Evolutionary conservation across 345 rosid species (phyloP).

Genomic region (Diplotaxis tenuifolia): DNA sequence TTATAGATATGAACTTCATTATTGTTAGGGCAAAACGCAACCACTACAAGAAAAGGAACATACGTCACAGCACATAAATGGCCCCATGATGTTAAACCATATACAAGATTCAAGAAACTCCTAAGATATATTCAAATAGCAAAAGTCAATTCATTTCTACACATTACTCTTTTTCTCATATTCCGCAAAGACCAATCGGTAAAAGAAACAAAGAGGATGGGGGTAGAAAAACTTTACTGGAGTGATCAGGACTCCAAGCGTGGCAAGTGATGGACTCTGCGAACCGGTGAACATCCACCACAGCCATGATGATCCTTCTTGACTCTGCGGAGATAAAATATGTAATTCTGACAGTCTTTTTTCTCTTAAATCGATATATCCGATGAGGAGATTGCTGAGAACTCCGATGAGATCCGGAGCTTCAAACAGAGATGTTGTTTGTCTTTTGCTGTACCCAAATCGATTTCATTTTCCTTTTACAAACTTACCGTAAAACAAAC

Average conservation of each 20-base stretch:
- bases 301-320: constrained; percentile 57
- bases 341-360: constrained; percentile 6
- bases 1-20: constrained; percentile 91
- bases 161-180: not conserved
- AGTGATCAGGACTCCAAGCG: constrained; percentile 93
- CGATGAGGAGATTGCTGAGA: constrained; percentile 16
- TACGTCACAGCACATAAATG: not conserved
- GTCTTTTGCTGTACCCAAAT: constrained; percentile 21
- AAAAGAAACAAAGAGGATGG: not conserved
- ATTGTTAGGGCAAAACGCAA: constrained; percentile 89
- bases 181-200: not conserved
- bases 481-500: too few species aligned
- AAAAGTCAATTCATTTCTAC: not conserved
- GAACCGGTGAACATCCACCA: constrained; percentile 67
- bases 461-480: not conserved
- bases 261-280: constrained; percentile 90
- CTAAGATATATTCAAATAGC: too few species aligned
- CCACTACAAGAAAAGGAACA: constrained; percentile 49
- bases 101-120: not conserved
- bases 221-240: constrained; percentile 46
- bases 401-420: constrained; percentile 33
- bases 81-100: not conserved
- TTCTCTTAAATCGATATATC: not conserved
- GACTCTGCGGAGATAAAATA: constrained; percentile 18
- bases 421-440: constrained; percentile 8